These are phyloP conservation scores for Zizania latifolia DNA, from an alignment of 176 grass and related monocot genomes.

Conservation along the genomic window DNA sequence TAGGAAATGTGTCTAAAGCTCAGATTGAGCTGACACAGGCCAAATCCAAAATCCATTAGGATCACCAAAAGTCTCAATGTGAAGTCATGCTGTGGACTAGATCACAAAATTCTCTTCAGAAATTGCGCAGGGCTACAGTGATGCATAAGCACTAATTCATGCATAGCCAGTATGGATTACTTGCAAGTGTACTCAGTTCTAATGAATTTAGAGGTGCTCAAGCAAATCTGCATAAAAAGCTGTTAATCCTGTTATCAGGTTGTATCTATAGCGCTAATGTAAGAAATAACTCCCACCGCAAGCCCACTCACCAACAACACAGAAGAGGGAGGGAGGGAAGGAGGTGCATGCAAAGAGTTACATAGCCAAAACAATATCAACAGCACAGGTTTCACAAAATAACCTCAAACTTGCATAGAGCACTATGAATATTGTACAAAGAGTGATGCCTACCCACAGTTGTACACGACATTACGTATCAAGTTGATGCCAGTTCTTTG, in stretches of 20 bases:
- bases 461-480: slow-evolving; percentile 85
- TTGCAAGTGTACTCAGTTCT: neutral
- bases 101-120: neutral
- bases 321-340: neutral
- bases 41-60: neutral
- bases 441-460: slow-evolving; percentile 77
- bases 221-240: slow-evolving; percentile 15
- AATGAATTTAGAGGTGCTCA: neutral
- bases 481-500: slow-evolving; percentile 92
- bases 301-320: slow-evolving; percentile 14
- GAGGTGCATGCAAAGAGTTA: neutral
- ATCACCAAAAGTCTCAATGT: neutral
- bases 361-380: slow-evolving; percentile 14
- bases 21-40: neutral
- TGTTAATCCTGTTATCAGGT: neutral
- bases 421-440: slow-evolving; percentile 11
- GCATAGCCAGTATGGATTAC: neutral
- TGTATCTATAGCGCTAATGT: neutral
- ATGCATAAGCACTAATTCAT: neutral
- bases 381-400: neutral
- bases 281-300: neutral
- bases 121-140: neutral
- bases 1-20: neutral
- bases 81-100: neutral
- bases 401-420: slow-evolving; percentile 13